Base-by-base conservation (phyloP, 768 basidiomycete species). In the Ramaria sp. region DNA sequence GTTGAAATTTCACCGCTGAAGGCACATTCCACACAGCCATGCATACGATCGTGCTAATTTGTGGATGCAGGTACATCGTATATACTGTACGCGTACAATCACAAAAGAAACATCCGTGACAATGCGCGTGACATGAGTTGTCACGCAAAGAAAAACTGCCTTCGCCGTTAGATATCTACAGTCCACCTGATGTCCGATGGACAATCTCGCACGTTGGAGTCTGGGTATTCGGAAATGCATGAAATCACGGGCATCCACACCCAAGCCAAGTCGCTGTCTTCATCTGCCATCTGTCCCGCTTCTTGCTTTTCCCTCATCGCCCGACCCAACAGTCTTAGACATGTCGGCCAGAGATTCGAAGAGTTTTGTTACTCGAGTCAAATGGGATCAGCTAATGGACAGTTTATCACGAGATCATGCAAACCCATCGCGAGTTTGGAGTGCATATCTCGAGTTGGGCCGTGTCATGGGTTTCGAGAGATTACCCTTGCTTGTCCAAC, bases 401-500 rank as follows among this genome's bases (percentile, higher is more conserved):
- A 63, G 61, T 15, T 62, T 81, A 57, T 63, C 67, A 1, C 67
- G 62, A 20, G 59, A 67, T 37, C 67, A 67, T 10, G 55, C 10
- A 73, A 73, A 62, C 61, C 75, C 79, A 3, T 72, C 77, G 13
- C 71, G 73, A n/a, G 74, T 86, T 20, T 90, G 87, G 88, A 67
- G 72, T 30, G 70, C 72, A 63, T 91, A 91, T 68, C 69, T 73
- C 53, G 80, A 79, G 58, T 70, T 85, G 51, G 68, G 84, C 53
- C 72, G 73, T 59, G 65, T 71, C 55, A 64, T 77, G 42, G 81
- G 76, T 34, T 69, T 72, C 60, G 70, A 77, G 31, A 66, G 66
- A 13, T 70, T 89, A 41, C 84, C 88, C 12, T 67, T 86, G 24
- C 75, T 83, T 60, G 60, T 84, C 19, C 88, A 90, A 69, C 84